phyloP scores from a whole-genome alignment of 495 filamentous ascomycete genomes.

The Penicillium manginii region DNA sequence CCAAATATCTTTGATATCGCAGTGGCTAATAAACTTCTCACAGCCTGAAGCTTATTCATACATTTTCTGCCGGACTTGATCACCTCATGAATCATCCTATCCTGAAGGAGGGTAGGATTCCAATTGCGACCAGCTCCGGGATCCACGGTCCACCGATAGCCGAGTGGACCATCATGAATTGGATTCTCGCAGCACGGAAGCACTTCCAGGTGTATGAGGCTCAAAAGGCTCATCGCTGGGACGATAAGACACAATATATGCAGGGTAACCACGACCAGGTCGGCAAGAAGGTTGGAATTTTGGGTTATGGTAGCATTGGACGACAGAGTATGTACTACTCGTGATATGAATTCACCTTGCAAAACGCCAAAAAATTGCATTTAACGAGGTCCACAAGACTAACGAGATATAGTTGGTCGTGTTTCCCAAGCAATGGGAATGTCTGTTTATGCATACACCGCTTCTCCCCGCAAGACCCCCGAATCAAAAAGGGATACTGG shows the following conservation, averaged over 20 bases:
- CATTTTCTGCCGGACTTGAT: constrained; percentile 76
- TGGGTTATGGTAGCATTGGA: constrained; percentile 87
- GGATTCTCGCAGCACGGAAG: constrained; percentile 58
- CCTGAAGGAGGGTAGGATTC: constrained; percentile 63
- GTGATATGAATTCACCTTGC: neutral
- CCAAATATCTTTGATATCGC: neutral
- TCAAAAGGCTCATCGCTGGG: constrained; percentile 50
- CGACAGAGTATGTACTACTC: constrained; percentile 54
- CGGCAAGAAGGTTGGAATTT: constrained; percentile 66
- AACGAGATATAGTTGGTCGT: constrained; percentile 52
- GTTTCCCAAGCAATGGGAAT: constrained; percentile 75
- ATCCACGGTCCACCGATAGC: constrained; percentile 84
- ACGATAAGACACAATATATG: constrained; percentile 17
- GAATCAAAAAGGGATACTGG: constrained; percentile 63
- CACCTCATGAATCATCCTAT: constrained; percentile 65
- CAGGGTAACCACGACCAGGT: constrained; percentile 50
- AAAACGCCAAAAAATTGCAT: neutral
- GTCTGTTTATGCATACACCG: constrained; percentile 82
- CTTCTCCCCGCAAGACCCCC: constrained; percentile 57
- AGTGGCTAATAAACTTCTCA: constrained; percentile 9
- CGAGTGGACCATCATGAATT: constrained; percentile 70
- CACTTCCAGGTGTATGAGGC: constrained; percentile 49
- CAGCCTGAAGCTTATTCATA: constrained; percentile 72
- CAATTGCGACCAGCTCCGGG: constrained; percentile 73
- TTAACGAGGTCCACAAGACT: constrained; percentile 1